Evolutionary conservation across 441 rosid species (phyloP).

Genomic region (Populus hybrid): DNA sequence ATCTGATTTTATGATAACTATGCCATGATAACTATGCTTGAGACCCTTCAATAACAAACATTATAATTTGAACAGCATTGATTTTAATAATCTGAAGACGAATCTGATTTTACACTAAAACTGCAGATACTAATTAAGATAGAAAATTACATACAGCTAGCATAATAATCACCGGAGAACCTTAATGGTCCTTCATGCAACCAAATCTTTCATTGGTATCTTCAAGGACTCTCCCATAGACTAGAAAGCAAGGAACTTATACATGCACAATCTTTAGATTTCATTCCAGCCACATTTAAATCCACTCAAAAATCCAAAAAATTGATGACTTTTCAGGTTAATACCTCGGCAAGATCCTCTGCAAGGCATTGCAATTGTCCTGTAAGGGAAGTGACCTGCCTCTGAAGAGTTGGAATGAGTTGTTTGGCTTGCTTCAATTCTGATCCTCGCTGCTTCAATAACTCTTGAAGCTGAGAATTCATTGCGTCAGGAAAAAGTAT

Average conservation of each 20-base stretch:
- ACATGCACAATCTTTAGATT: background rate
- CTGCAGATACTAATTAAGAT: background rate
- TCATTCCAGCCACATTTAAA: background rate
- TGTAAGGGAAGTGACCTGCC: constrained; percentile 85
- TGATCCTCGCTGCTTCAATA: constrained; percentile 54
- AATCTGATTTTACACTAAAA: background rate
- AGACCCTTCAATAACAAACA: background rate
- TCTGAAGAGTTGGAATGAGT: constrained; percentile 73
- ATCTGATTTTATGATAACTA: too few relatives aligned
- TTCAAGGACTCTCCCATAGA: background rate
- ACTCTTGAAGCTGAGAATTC: constrained; percentile 52
- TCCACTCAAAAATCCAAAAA: background rate
- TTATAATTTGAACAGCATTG: background rate
- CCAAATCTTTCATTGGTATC: background rate
- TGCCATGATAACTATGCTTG: too few relatives aligned
- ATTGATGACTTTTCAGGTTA: background rate
- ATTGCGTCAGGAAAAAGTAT: constrained; percentile 69
- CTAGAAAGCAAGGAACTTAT: background rate
- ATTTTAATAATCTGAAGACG: background rate
- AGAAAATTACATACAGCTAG: background rate
- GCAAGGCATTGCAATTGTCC: constrained; percentile 83
- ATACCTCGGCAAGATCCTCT: constrained; percentile 87
- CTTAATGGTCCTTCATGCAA: background rate
- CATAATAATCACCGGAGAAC: background rate
- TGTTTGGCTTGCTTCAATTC: constrained; percentile 84